Evolutionary conservation across 2,329 filamentous ascomycete species (phyloP), one percentile per base, ranked within the genome.

Genomic region (Tolypocladium endophyticum): DNA sequence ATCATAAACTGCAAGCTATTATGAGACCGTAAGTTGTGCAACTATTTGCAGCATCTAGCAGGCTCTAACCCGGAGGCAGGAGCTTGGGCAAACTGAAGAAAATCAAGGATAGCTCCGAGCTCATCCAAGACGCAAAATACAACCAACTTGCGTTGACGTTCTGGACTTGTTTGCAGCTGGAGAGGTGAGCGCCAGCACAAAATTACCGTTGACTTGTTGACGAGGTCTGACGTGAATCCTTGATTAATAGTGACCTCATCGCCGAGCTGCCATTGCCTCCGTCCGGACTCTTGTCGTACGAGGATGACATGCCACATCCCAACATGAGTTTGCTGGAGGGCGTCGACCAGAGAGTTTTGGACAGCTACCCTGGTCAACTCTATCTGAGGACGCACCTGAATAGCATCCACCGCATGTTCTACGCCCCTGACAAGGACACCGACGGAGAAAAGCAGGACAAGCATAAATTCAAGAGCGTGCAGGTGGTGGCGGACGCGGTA

Each of bases 141-240:
- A 90, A 92, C 68, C 79, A 87, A 60, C 79, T 88, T 41, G 79
- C 88, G 18, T 81, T 95, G 66, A 88, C 90, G 0, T 97, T 92
- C 68, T 97, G 93, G 93, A 94, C 92, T 9, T 96, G 90, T 70
- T 77, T 97, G 63, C 93, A 97, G 69, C 80, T 97, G 14, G 93
- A 97, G 73, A 96, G 87, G 88, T 90, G 72, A 65, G 73, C 62
- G 12, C 11, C 3, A 20, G 28, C 30, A 20, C 25, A 1, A 5
- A 9, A 52, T n/a, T n/a, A n/a, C 30, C 18, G 20, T 12, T 35
- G 33, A 20, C 3, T n/a, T n/a, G 30, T 35, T 54, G 2, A 54
- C 20, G 30, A n/a, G 11, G 36, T 38, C 16, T 25, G 33, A n/a
- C 23, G 35, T 25, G 12, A 36, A 36, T 36, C 7, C 25, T 52